A percentile compares a stretch with the other conserved stretches of the same genome.
phyloP scores from a whole-genome alignment of 2,329 filamentous ascomycete genomes.

The Alternaria brassicicola region DNA sequence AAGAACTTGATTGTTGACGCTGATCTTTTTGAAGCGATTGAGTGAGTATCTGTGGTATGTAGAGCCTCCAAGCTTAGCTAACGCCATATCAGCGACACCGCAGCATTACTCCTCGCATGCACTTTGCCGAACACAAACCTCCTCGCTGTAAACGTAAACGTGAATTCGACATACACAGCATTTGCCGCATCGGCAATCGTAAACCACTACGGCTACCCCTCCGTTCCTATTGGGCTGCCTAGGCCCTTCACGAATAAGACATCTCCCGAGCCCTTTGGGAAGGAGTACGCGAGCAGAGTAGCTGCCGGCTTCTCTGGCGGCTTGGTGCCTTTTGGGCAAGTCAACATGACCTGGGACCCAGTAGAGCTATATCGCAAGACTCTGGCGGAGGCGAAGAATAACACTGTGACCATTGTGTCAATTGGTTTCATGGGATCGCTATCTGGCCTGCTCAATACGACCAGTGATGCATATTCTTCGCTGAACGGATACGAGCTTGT shows the following conservation, averaged over 20 bases:
- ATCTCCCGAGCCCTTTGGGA: conserved; percentile 52
- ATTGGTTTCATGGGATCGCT: conserved; percentile 58
- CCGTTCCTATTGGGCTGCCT: conserved; percentile 49
- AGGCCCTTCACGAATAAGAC: conserved; percentile 52
- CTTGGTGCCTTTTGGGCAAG: conserved; percentile 43
- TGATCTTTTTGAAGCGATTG: conserved; percentile 10
- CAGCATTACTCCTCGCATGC: conserved; percentile 8
- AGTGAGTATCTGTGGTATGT: background rate
- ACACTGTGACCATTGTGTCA: conserved; percentile 54
- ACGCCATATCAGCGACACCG: background rate
- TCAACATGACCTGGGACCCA: conserved; percentile 45
- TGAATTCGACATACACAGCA: conserved; percentile 47
- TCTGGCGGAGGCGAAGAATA: conserved; percentile 49
- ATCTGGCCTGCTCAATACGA: conserved; percentile 55
- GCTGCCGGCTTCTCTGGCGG: conserved; percentile 52
- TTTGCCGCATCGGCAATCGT: conserved; percentile 48
- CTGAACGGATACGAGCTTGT: conserved; percentile 53
- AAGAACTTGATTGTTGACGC: conserved; percentile 6
- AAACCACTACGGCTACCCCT: conserved; percentile 49
- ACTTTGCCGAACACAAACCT: conserved; percentile 11
- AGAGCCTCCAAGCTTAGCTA: background rate
- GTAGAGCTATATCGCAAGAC: conserved; percentile 55
- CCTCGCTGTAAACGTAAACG: conserved; percentile 7
- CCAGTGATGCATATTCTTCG: conserved; percentile 49
- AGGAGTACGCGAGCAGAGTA: conserved; percentile 57